Evolutionary conservation across 495 filamentous ascomycete species (phyloP).

Genomic region (Penicillium antarcticum): DNA sequence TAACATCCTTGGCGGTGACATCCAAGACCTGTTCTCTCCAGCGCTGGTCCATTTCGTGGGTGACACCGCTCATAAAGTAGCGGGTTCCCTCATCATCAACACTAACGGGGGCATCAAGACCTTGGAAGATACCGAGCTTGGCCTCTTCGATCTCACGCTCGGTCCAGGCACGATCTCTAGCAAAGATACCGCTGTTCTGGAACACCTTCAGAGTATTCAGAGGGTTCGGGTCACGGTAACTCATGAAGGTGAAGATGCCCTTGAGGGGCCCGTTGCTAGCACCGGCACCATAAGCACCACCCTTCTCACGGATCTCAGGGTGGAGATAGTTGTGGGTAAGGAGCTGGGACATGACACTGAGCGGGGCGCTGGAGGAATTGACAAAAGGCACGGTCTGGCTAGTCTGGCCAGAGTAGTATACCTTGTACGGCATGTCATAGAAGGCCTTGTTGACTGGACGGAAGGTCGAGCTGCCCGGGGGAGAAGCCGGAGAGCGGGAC

Average conservation of each 20-base stretch:
- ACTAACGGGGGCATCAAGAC: constrained; percentile 85
- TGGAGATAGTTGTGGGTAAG: constrained; percentile 97
- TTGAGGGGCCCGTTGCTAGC: constrained; percentile 76
- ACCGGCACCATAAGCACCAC: constrained; percentile 91
- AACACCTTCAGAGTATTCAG: constrained; percentile 84
- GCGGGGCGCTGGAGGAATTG: constrained; percentile 65
- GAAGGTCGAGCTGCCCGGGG: constrained; percentile 28
- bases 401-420: constrained; percentile 83
- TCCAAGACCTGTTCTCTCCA: constrained; percentile 84
- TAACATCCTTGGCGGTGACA: constrained; percentile 77
- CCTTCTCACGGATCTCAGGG: constrained; percentile 97
- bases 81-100: constrained; percentile 87
- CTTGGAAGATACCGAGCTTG: constrained; percentile 91
- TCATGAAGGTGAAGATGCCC: constrained; percentile 90
- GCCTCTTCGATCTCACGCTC: constrained; percentile 90
- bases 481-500: constrained; percentile 32
- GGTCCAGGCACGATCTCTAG: constrained; percentile 79
- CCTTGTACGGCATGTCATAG: constrained; percentile 94
- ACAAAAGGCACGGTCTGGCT: constrained; percentile 84
- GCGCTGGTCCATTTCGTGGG: constrained; percentile 83
- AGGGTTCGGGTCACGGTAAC: constrained; percentile 96
- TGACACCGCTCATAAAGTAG: constrained; percentile 79
- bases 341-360: constrained; percentile 86
- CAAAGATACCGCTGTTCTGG: constrained; percentile 77
- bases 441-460: constrained; percentile 64